phyloP scores from a whole-genome alignment of 306 rosid genomes.

The Bauhinia variegata region DNA sequence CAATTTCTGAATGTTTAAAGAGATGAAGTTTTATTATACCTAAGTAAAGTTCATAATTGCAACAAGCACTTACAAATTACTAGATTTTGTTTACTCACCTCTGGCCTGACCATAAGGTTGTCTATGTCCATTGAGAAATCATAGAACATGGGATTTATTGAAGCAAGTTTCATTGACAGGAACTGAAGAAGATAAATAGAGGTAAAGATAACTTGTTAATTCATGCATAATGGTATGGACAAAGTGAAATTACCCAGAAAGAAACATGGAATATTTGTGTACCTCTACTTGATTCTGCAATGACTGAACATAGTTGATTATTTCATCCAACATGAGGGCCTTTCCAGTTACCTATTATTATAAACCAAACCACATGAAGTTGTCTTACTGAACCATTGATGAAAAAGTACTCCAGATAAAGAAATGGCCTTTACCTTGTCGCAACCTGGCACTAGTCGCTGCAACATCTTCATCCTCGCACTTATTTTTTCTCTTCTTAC shows the following conservation, averaged over 20 bases:
- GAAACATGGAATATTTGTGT: conserved; percentile 5
- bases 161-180: conserved; percentile 90
- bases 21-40: conserved; percentile 19
- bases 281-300: conserved; percentile 99
- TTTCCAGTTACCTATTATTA: conserved; percentile 82
- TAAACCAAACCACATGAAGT: conserved; percentile 50
- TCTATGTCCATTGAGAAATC: conserved; percentile 73
- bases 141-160: conserved; percentile 66
- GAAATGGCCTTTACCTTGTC: conserved; percentile 63
- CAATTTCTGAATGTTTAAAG: conserved; percentile 47
- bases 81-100: conserved; percentile 45
- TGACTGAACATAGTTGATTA: conserved; percentile 99
- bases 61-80: conserved; percentile 9
- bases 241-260: background rate
- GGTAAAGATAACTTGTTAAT: background rate
- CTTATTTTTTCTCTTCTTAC: conserved; percentile 95
- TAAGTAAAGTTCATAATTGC: background rate
- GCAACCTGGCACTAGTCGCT: conserved; percentile 92
- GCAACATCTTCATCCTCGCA: conserved; percentile 89
- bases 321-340: conserved; percentile 97
- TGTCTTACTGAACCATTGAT: conserved; percentile 20
- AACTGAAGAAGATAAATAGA: conserved; percentile 53
- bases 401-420: conserved; percentile 30
- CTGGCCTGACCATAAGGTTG: conserved; percentile 56
- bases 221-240: conserved; percentile 3